Conservation (phyloP, 768 basidiomycete species). For the Paxillus involutus region DNA sequence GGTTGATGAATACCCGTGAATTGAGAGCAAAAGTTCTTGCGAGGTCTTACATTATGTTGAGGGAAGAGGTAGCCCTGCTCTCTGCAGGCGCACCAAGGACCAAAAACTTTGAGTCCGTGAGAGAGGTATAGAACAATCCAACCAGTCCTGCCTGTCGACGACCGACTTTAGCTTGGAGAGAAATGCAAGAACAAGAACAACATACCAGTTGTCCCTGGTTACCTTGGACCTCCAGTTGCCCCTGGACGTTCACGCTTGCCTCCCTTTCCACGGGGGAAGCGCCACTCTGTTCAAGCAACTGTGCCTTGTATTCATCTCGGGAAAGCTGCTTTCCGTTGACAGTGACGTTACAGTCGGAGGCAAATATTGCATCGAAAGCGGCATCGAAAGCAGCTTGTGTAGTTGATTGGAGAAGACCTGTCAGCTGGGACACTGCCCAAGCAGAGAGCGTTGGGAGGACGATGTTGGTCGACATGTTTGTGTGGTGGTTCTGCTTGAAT, state of each 20-base stretch:
- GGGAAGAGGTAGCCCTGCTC: slow-evolving; percentile 32
- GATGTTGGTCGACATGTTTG: slow-evolving; percentile 27
- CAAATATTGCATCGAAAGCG: slow-evolving; percentile 43
- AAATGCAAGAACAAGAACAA: background rate
- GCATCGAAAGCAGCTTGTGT: slow-evolving; percentile 32
- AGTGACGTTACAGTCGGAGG: slow-evolving; percentile 33
- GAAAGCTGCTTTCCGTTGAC: slow-evolving; percentile 42
- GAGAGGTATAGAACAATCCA: slow-evolving; percentile 39
- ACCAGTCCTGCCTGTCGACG: slow-evolving; percentile 27
- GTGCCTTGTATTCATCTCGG: slow-evolving; percentile 40
- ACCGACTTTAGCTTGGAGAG: too few relatives aligned
- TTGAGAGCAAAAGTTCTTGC: background rate
- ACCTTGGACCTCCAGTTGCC: slow-evolving; percentile 27
- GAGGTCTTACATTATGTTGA: slow-evolving; percentile 38
- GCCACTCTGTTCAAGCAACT: slow-evolving; percentile 31
- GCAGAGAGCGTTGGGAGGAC: slow-evolving; percentile 41
- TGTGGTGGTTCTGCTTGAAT: background rate
- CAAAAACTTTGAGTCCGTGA: slow-evolving; percentile 32
- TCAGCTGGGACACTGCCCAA: slow-evolving; percentile 42
- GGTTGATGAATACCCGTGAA: background rate
- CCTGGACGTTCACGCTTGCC: slow-evolving; percentile 24
- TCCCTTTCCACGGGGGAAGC: slow-evolving; percentile 12
- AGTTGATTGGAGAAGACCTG: slow-evolving; percentile 39
- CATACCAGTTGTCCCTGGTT: slow-evolving; percentile 27
- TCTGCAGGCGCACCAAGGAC: slow-evolving; percentile 34